Evolutionary conservation across 2,329 filamentous ascomycete species (phyloP).

Genomic region (Penicillium olsonii): DNA sequence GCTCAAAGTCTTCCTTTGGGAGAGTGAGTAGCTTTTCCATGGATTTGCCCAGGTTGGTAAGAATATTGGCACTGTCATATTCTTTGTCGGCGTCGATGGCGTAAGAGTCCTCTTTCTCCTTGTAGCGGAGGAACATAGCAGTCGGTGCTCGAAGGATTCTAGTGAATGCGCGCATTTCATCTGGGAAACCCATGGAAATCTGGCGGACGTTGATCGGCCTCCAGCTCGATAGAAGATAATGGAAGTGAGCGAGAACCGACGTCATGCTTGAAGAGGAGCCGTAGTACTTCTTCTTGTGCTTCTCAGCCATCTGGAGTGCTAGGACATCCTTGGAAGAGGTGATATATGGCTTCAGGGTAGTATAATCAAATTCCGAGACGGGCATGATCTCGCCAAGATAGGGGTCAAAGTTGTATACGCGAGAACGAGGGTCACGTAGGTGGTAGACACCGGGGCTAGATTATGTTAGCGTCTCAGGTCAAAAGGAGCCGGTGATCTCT

Average conservation of each 20-base stretch:
- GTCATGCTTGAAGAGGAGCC: conserved; percentile 99
- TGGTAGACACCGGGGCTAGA: conserved; percentile 77
- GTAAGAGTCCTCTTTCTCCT: conserved; percentile 81
- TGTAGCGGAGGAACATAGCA: conserved; percentile 78
- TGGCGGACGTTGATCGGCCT: conserved; percentile 67
- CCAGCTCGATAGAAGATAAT: conserved; percentile 86
- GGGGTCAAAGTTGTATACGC: conserved; percentile 95
- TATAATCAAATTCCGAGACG: conserved; percentile 87
- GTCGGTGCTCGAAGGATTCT: conserved; percentile 70
- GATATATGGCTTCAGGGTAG: conserved; percentile 80
- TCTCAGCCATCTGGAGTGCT: conserved; percentile 67
- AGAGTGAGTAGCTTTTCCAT: conserved; percentile 94
- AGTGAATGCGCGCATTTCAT: conserved; percentile 68
- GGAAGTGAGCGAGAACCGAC: conserved; percentile 80
- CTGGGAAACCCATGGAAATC: conserved; percentile 67
- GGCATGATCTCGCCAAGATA: conserved; percentile 94
- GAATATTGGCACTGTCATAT: conserved; percentile 78
- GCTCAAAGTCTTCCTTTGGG: conserved; percentile 79
- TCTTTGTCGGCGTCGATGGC: conserved; percentile 96
- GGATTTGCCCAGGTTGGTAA: conserved; percentile 90
- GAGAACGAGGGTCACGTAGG: conserved; percentile 81
- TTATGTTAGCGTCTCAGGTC: conserved; percentile 8
- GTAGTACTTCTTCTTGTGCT: conserved; percentile 75
- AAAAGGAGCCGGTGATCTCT: background rate
- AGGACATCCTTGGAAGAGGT: conserved; percentile 83